Evolutionary conservation across 164 flowering plant species (phyloP).

Genomic region (Piper betle): DNA sequence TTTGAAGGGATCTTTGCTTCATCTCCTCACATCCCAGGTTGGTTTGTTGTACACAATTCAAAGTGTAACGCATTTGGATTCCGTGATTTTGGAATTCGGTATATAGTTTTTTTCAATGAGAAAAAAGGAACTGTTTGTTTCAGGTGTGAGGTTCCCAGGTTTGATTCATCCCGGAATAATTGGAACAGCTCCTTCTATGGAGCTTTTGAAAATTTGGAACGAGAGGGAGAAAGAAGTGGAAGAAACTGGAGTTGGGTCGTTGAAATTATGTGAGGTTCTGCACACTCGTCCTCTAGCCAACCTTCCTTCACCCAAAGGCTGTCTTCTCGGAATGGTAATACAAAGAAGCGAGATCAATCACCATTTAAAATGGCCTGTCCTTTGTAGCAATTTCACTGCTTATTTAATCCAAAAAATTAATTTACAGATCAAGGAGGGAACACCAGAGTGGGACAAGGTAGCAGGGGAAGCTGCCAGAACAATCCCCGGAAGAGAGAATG

Average conservation of each 20-base stretch:
- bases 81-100: not conserved
- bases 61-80: not conserved
- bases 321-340: slow-evolving; percentile 70
- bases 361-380: slow-evolving; percentile 17
- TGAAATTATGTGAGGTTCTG: slow-evolving; percentile 71
- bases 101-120: not conserved
- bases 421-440: slow-evolving; percentile 47
- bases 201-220: slow-evolving; percentile 79
- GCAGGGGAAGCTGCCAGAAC: slow-evolving; percentile 86
- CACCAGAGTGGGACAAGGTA: slow-evolving; percentile 73
- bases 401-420: not conserved
- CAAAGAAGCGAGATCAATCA: not conserved
- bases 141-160: slow-evolving; percentile 90
- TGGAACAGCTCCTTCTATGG: slow-evolving; percentile 94
- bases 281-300: slow-evolving; percentile 79
- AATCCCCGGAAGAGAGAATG: slow-evolving; percentile 92
- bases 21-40: slow-evolving; percentile 95
- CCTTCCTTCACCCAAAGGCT: slow-evolving; percentile 73
- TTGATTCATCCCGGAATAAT: slow-evolving; percentile 90
- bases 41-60: slow-evolving; percentile 2
- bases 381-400: not conserved
- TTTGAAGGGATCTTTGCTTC: slow-evolving; percentile 92
- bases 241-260: slow-evolving; percentile 55
- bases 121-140: not conserved
- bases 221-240: slow-evolving; percentile 60